Conservation (phyloP, 805 yeast species). For the Geotrichum ghanense region DNA sequence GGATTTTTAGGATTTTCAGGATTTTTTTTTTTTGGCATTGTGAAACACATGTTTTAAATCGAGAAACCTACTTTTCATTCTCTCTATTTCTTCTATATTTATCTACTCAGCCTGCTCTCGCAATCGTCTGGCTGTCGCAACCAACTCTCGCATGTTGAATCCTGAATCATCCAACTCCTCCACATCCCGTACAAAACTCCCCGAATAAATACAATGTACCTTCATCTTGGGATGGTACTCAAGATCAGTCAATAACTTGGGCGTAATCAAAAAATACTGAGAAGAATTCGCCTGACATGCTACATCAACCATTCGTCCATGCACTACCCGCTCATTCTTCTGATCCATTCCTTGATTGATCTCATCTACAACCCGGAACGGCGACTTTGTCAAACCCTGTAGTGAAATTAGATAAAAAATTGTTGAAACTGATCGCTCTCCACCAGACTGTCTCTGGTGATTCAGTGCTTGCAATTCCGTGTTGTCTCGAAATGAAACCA, state of each 20-base stretch:
- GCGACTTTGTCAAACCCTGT: slow-evolving; percentile 80
- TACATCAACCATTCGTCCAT: slow-evolving; percentile 70
- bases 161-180: background rate
- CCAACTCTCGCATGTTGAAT: background rate
- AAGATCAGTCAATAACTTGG: slow-evolving; percentile 71
- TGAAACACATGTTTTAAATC: too few relatives aligned
- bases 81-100: too few relatives aligned
- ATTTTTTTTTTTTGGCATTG: too few relatives aligned
- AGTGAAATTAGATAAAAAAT: slow-evolving; percentile 81
- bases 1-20: too few relatives aligned
- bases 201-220: slow-evolving; percentile 72
- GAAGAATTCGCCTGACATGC: slow-evolving; percentile 57
- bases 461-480: slow-evolving; percentile 62
- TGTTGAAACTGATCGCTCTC: slow-evolving; percentile 93
- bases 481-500: slow-evolving; percentile 75
- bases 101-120: background rate
- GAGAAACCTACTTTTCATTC: too few relatives aligned
- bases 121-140: background rate
- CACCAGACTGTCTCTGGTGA: slow-evolving; percentile 92
- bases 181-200: slow-evolving; percentile 10
- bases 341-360: slow-evolving; percentile 99
- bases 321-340: slow-evolving; percentile 77
- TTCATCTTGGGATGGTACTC: slow-evolving; percentile 72
- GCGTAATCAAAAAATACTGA: slow-evolving; percentile 88
- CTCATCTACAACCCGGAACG: slow-evolving; percentile 93